phyloP scores from a whole-genome alignment of 176 grass and related monocot species.

The Paspalum vaginatum region DNA sequence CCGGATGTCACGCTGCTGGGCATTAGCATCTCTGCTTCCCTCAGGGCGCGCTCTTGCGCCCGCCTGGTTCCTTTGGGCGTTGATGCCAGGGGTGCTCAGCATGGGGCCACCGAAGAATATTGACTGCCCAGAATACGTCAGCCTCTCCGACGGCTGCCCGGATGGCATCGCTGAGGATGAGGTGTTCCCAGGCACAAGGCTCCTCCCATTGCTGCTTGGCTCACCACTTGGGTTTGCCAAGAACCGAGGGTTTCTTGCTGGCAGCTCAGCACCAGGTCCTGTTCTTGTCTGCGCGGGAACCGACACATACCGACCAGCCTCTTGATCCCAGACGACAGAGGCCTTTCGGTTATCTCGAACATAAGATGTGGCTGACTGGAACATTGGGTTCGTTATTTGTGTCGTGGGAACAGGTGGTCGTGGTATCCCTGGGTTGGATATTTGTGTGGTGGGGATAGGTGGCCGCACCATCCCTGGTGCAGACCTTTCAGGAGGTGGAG shows the following conservation, averaged over 20 bases:
- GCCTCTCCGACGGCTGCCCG: conserved; percentile 58
- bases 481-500: conserved; percentile 47
- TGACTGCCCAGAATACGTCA: conserved; percentile 72
- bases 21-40: conserved; percentile 56
- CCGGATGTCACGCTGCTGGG: conserved; percentile 39
- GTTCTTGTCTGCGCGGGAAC: conserved; percentile 53
- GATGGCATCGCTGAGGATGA: conserved; percentile 46
- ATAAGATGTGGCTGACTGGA: conserved; percentile 78
- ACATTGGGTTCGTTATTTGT: conserved; percentile 74
- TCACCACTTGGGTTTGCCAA: conserved; percentile 63
- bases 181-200: conserved; percentile 31
- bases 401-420: conserved; percentile 47
- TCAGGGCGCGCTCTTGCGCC: conserved; percentile 49
- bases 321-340: conserved; percentile 97
- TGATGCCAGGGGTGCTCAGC: conserved; percentile 49
- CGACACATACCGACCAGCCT: conserved; percentile 92
- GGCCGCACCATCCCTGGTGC: conserved; percentile 20
- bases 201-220: conserved; percentile 46
- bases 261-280: conserved; percentile 38
- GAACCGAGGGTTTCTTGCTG: conserved; percentile 46
- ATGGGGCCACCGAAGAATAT: conserved; percentile 99
- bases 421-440: conserved; percentile 29
- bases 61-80: conserved; percentile 38
- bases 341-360: conserved; percentile 69
- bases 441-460: conserved; percentile 52